phyloP scores from a whole-genome alignment of 2,329 filamentous ascomycete genomes.

The Diatrype stigma region DNA sequence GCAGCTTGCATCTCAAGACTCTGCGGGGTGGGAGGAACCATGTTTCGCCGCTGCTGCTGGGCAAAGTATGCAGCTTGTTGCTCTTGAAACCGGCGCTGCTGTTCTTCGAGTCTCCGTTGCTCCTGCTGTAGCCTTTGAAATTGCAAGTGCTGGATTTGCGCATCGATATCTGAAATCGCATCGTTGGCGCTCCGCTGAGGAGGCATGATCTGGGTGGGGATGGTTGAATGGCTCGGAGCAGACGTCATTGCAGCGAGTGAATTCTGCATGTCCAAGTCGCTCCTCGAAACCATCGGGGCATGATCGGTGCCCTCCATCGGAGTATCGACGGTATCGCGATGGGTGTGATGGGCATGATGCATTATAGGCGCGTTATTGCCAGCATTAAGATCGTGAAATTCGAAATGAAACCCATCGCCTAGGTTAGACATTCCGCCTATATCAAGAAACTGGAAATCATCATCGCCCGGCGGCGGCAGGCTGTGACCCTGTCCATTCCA shows the following conservation, averaged over 20 bases:
- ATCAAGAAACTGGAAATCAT: slow-evolving; percentile 62
- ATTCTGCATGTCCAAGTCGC: slow-evolving; percentile 36
- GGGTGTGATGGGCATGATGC: slow-evolving; percentile 29
- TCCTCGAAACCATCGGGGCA: slow-evolving; percentile 32
- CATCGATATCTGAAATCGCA: slow-evolving; percentile 56
- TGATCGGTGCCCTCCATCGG: slow-evolving; percentile 44
- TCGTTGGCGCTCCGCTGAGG: slow-evolving; percentile 45
- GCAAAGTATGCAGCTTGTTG: slow-evolving; percentile 48
- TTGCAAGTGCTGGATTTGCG: slow-evolving; percentile 62
- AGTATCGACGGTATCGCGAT: slow-evolving; percentile 42
- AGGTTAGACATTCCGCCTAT: slow-evolving; percentile 54
- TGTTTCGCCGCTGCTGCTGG: slow-evolving; percentile 47
- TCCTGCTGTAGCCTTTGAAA: slow-evolving; percentile 60
- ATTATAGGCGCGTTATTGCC: slow-evolving; percentile 35
- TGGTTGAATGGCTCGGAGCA: slow-evolving; percentile 38
- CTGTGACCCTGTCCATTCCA: slow-evolving; percentile 57
- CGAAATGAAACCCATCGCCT: slow-evolving; percentile 52
- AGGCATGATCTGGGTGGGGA: slow-evolving; percentile 42
- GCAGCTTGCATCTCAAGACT: slow-evolving; percentile 71
- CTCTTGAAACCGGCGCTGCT: slow-evolving; percentile 40
- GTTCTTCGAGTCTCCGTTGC: slow-evolving; percentile 54
- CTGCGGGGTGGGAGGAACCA: slow-evolving; percentile 75
- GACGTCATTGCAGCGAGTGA: slow-evolving; percentile 47
- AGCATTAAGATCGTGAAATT: slow-evolving; percentile 53
- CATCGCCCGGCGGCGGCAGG: slow-evolving; percentile 47